These are phyloP conservation scores for Cicer cuneatum DNA, from an alignment of 306 rosid genomes.

Conservation along the genomic window DNA sequence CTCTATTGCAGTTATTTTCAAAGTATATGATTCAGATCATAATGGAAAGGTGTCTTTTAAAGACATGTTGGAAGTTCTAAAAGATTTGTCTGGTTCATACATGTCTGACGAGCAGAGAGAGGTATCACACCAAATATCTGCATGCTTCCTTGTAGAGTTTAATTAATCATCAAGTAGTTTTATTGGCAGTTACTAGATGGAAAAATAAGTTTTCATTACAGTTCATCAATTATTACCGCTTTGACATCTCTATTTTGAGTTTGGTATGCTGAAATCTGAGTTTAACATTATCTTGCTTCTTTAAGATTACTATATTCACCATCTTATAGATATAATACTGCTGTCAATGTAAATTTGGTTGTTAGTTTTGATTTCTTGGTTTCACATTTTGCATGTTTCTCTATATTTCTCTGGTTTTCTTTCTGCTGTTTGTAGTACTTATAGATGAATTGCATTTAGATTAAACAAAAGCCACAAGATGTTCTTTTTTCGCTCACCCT, in stretches of 20 bases:
- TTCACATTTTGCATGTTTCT: conserved; percentile 6
- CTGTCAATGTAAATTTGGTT: conserved; percentile 3
- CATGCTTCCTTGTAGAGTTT: conserved; percentile 25
- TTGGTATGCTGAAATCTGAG: conserved; percentile 17
- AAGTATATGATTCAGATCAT: conserved; percentile 74
- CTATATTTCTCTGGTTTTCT: conserved; percentile 9
- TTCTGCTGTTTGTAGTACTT: conserved; percentile 17
- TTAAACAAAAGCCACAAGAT: conserved; percentile 1
- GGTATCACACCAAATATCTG: conserved; percentile 57
- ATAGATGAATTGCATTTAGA: conserved; percentile 27
- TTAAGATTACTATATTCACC: conserved; percentile 26
- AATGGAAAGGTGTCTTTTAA: conserved; percentile 84
- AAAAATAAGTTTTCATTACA: conserved; percentile 20
- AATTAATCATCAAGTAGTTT: conserved; percentile 23
- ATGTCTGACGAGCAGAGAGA: conserved; percentile 89
- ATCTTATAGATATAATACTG: not conserved
- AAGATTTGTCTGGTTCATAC: conserved; percentile 84
- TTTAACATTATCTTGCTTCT: conserved; percentile 9
- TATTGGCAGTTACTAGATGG: conserved; percentile 4
- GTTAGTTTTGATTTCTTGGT: not conserved
- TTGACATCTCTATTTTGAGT: conserved; percentile 33
- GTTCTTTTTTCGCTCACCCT: not conserved
- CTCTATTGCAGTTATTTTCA: conserved; percentile 73
- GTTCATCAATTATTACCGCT: conserved; percentile 24
- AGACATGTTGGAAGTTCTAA: conserved; percentile 77